Evolutionary conservation across 345 rosid species (phyloP).

Genomic region (Moricandia arvensis): DNA sequence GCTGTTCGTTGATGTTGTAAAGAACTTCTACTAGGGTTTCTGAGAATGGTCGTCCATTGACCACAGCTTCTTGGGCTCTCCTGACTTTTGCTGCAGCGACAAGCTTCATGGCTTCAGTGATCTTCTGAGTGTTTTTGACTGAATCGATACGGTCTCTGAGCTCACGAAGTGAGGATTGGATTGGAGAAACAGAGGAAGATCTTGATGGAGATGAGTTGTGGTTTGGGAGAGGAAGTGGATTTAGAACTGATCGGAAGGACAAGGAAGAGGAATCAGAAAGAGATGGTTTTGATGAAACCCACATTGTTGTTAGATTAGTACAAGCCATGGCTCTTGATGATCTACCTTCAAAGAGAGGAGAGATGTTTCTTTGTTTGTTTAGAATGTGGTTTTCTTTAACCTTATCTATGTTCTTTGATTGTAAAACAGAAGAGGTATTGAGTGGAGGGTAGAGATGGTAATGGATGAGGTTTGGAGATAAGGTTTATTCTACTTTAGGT

Average conservation of each 20-base stretch:
- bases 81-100: constrained; percentile 97
- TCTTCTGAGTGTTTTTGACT: constrained; percentile 90
- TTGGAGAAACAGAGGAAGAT: constrained; percentile 50
- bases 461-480: constrained; percentile 75
- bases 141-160: constrained; percentile 75
- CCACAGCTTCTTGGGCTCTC: constrained; percentile 97
- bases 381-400: constrained; percentile 40
- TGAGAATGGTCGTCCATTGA: constrained; percentile 84
- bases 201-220: constrained; percentile 44
- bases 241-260: constrained; percentile 64
- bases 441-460: constrained; percentile 44
- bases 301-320: constrained; percentile 79
- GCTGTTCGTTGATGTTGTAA: constrained; percentile 93
- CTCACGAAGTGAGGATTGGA: constrained; percentile 83
- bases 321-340: constrained; percentile 54
- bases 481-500: constrained; percentile 48
- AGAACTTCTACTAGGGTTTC: constrained; percentile 91
- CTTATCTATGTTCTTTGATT: constrained; percentile 33
- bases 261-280: constrained; percentile 71
- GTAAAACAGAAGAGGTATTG: constrained; percentile 17
- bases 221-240: constrained; percentile 58
- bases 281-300: constrained; percentile 74
- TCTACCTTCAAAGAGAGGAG: not conserved
- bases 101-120: constrained; percentile 98
- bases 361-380: not conserved